Base-by-base conservation (phyloP, 2,329 filamentous ascomycete genomes). In the Cercospora sp. region DNA sequence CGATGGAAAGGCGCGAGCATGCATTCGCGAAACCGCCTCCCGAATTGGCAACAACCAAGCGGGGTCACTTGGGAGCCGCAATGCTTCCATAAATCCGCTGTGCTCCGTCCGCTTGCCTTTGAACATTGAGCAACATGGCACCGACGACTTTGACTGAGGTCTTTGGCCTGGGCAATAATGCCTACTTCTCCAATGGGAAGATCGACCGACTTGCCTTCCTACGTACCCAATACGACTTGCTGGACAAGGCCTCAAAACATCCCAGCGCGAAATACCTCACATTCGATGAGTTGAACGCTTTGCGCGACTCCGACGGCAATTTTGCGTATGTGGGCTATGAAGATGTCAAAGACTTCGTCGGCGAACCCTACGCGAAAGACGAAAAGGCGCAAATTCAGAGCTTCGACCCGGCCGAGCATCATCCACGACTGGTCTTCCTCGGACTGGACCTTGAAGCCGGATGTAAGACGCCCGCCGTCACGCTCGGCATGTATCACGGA, bases 391-490 rank as follows among this genome's bases (percentile, higher is more conserved):
- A 68, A 10, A 67, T 70, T n/a, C 67, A 72, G 40, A 60, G 57
- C 12, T 73, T 73, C 23, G 64, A 70, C 59, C 70, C 70, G 12
- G 55, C 62, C 13, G 64, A 68, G 23, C 70, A 69, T 57, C 67
- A 71, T 65, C 68, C 71, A 16, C 65, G 66, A 20, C 68, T 73
- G 1, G 40, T 73, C 12, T 72, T 73, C 45, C 70, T 73, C 8
- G 71, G 71, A 26, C 65, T 73, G 5, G 71, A 73, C 28, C 66
- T 73, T 16, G 70, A 73, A 53, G 65, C 59, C n/a, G 33, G 64
- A 12, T 60, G 60, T 28, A 68, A 64, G 40, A 64, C 65, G 3
- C 61, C 66, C 13, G 64, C 68, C 8, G 70, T 68, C 3, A 61
- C 71, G 12, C 57, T 73, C 12, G 70, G 69, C 33, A 42, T 65